These are phyloP conservation scores for Candida hungchunana DNA, from an alignment of 805 yeast genomes.

Conservation along the genomic window DNA sequence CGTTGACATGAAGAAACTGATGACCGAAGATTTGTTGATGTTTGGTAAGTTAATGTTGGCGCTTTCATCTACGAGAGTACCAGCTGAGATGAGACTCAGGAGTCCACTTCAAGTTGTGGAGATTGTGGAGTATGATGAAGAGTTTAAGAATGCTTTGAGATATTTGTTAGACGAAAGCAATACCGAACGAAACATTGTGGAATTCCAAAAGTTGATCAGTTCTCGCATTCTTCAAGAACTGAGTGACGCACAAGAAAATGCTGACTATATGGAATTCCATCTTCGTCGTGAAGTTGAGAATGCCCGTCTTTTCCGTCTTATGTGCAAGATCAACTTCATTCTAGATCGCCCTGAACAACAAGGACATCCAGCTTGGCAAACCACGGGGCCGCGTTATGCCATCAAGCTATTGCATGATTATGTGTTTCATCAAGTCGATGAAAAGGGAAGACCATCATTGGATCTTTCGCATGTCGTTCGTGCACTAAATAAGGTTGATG, in stretches of 20 bases:
- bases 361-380: conserved; percentile 56
- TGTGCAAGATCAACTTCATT: conserved; percentile 76
- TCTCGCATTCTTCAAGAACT: conserved; percentile 42
- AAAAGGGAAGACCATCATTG: conserved; percentile 67
- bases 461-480: conserved; percentile 80
- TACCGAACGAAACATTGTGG: conserved; percentile 24
- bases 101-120: conserved; percentile 20
- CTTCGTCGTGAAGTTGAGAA: conserved; percentile 79
- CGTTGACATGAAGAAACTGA: conserved; percentile 29
- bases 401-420: conserved; percentile 74
- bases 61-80: conserved; percentile 39
- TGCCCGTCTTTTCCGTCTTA: conserved; percentile 75
- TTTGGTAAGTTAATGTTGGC: conserved; percentile 61
- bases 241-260: conserved; percentile 45
- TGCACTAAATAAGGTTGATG: conserved; percentile 84
- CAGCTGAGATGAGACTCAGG: conserved; percentile 21
- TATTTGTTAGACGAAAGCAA: conserved; percentile 30
- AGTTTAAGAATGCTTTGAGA: conserved; percentile 41
- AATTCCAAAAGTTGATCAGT: conserved; percentile 37
- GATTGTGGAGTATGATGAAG: conserved; percentile 36
- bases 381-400: conserved; percentile 71
- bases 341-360: conserved; percentile 68
- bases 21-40: conserved; percentile 50
- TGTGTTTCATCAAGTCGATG: conserved; percentile 81
- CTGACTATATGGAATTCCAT: conserved; percentile 58